Conservation (phyloP, 1,284 basidiomycete species). For the Kwoniella shivajii region DNA sequence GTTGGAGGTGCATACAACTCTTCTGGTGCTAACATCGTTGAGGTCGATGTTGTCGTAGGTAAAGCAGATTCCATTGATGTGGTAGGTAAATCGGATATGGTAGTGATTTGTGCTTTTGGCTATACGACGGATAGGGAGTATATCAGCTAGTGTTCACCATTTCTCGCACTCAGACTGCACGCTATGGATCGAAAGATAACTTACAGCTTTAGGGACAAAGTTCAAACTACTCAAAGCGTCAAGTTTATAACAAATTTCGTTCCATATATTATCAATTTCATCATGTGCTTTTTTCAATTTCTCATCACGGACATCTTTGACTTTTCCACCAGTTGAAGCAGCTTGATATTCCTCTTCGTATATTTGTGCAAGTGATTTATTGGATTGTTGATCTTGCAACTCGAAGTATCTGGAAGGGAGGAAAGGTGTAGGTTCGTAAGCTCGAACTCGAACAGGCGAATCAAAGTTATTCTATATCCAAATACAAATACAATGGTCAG, state of each 20-base stretch:
- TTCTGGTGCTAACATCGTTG: constrained; percentile 88
- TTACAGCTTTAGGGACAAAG: constrained; percentile 89
- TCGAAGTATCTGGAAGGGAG: constrained; percentile 87
- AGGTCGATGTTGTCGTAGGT: constrained; percentile 73
- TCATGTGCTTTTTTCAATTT: constrained; percentile 87
- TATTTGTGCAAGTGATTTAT: constrained; percentile 89
- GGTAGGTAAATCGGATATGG: constrained; percentile 79
- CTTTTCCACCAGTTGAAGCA: constrained; percentile 56
- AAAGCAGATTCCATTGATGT: constrained; percentile 88
- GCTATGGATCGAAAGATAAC: constrained; percentile 29
- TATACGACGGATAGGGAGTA: constrained; percentile 45
- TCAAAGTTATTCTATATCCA: constrained; percentile 68
- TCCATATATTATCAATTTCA: constrained; percentile 80
- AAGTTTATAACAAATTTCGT: constrained; percentile 81
- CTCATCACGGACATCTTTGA: constrained; percentile 77
- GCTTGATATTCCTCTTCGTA: constrained; percentile 91
- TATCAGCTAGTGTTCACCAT: not conserved
- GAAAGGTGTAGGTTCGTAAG: constrained; percentile 81
- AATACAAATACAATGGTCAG: not conserved
- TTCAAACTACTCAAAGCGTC: constrained; percentile 94
- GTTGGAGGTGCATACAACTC: constrained; percentile 74
- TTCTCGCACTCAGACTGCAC: not conserved
- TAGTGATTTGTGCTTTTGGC: constrained; percentile 89
- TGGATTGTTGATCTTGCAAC: constrained; percentile 82
- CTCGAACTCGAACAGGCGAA: constrained; percentile 81